Conservation (phyloP, 176 grass and related monocot species). For the Bromus sterilis region DNA sequence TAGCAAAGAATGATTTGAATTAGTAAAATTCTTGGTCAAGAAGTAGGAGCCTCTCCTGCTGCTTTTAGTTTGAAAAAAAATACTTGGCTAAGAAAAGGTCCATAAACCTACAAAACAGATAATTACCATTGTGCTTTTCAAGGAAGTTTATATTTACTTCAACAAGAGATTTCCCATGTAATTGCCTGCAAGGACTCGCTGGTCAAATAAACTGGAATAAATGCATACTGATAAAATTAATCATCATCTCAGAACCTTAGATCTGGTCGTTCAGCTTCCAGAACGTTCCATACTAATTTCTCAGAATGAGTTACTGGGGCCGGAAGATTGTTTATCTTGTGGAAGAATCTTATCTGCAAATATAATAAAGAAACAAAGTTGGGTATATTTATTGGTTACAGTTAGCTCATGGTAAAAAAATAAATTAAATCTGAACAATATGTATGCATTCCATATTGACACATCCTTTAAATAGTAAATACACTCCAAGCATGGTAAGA, state of each 20-base stretch:
- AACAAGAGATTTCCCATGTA: conserved; percentile 77
- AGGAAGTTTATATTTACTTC: conserved; percentile 79
- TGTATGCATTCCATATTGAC: neutral
- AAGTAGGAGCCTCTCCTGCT: too few species aligned
- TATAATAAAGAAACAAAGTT: conserved; percentile 9
- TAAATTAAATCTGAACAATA: neutral
- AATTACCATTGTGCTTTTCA: conserved; percentile 73
- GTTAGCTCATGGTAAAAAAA: neutral
- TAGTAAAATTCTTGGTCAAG: neutral
- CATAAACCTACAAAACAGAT: neutral
- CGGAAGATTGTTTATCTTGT: conserved; percentile 66
- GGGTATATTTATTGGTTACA: neutral
- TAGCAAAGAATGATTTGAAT: conserved; percentile 19
- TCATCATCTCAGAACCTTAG: conserved; percentile 57
- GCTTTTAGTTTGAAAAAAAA: too few species aligned
- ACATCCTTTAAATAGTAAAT: neutral
- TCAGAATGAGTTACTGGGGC: conserved; percentile 72
- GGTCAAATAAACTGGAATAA: conserved; percentile 11
- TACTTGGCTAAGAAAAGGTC: neutral
- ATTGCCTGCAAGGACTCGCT: conserved; percentile 51
- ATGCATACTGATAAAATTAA: neutral
- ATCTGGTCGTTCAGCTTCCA: conserved; percentile 75
- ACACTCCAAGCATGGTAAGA: conserved; percentile 4
- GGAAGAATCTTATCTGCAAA: conserved; percentile 86
- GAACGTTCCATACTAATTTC: conserved; percentile 82